Evolutionary conservation across 163 green algal species (phyloP).

Genomic region (Scenedesmus sp.): DNA sequence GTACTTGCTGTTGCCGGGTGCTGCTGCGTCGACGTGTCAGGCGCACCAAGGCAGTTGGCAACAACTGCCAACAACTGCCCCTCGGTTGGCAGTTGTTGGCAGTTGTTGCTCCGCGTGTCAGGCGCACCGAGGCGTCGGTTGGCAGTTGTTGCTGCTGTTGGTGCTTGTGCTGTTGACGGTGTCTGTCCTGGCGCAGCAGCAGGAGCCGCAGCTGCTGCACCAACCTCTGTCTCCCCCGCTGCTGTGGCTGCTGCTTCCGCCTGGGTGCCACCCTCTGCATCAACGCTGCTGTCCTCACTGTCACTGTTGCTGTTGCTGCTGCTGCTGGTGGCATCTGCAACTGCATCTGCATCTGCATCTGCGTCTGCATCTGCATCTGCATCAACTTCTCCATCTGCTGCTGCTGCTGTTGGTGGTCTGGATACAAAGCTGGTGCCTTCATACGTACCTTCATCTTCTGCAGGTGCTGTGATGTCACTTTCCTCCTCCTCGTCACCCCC

Average conservation of each 20-base stretch:
- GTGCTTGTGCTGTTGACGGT: background rate
- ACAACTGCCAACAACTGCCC: too few relatives aligned
- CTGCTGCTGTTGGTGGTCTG: background rate
- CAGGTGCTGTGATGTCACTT: background rate
- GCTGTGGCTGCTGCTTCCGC: slow-evolving; percentile 23
- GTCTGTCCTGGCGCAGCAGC: background rate
- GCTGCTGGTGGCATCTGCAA: too few relatives aligned
- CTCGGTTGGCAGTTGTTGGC: too few relatives aligned
- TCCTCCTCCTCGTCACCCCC: background rate
- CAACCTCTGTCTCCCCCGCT: background rate
- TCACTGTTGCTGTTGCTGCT: too few relatives aligned
- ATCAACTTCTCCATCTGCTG: background rate
- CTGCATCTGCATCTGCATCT: background rate
- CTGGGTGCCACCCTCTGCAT: too few relatives aligned
- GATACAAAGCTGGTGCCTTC: slow-evolving; percentile 11
- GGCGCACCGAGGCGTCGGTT: too few relatives aligned
- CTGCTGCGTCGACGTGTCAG: background rate
- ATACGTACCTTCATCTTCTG: background rate
- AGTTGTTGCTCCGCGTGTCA: too few relatives aligned
- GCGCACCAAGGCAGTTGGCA: background rate
- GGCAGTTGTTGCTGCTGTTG: background rate
- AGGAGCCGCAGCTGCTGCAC: background rate
- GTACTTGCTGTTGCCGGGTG: background rate
- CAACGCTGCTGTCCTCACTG: too few relatives aligned
- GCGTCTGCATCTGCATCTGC: background rate